Conservation (phyloP, 2,329 filamentous ascomycete genomes). For the Stromatinia cepivora region DNA sequence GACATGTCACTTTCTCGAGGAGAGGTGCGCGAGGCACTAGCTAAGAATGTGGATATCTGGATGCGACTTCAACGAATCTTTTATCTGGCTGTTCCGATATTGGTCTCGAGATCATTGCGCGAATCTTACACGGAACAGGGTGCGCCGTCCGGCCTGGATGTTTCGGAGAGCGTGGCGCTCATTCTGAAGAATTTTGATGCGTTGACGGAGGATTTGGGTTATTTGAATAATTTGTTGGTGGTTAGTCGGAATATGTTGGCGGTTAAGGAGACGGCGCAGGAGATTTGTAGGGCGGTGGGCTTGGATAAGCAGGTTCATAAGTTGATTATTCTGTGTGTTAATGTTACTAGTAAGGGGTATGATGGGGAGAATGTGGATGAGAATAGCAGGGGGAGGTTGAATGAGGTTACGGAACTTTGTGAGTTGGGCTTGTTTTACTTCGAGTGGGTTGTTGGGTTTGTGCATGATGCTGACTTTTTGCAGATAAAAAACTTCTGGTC, state of each 20-base stretch:
- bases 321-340: slow-evolving; percentile 64
- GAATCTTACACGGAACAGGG: slow-evolving; percentile 55
- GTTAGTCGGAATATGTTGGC: slow-evolving; percentile 65
- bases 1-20: slow-evolving; percentile 62
- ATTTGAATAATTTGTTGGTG: slow-evolving; percentile 66
- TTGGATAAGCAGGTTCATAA: slow-evolving; percentile 68
- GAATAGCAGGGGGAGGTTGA: slow-evolving; percentile 55
- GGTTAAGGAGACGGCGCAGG: slow-evolving; percentile 64
- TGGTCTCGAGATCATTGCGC: slow-evolving; percentile 60
- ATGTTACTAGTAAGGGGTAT: slow-evolving; percentile 67
- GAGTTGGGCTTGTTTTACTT: slow-evolving; percentile 36
- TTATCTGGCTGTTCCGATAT: slow-evolving; percentile 58
- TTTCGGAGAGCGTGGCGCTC: slow-evolving; percentile 61
- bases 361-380: slow-evolving; percentile 63
- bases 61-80: slow-evolving; percentile 64
- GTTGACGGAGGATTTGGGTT: slow-evolving; percentile 62
- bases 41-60: slow-evolving; percentile 65
- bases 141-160: slow-evolving; percentile 56
- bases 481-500: slow-evolving; percentile 66
- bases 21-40: slow-evolving; percentile 60
- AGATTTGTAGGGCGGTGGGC: slow-evolving; percentile 62
- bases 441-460: not conserved
- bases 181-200: slow-evolving; percentile 62
- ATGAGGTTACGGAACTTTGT: slow-evolving; percentile 66
- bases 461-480: not conserved